These are phyloP conservation scores for Sphaerulina vaccinii DNA, from an alignment of 2,329 filamentous ascomycete species.

Conservation along the genomic window DNA sequence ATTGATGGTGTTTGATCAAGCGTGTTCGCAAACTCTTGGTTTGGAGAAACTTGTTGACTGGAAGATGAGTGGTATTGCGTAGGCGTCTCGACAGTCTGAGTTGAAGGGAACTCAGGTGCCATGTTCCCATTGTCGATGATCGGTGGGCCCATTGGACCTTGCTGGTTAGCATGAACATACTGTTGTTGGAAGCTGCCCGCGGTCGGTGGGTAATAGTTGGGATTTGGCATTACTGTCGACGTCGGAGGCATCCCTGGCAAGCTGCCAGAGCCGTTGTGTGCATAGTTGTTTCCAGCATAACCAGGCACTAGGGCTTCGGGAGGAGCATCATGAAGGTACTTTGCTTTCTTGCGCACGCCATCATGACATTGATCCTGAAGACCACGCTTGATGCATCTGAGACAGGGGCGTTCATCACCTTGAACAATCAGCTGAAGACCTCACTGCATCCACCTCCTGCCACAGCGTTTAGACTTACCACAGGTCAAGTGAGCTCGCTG, in stretches of 20 bases:
- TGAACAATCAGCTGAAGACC: slow-evolving; percentile 22
- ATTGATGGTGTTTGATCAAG: slow-evolving; percentile 44
- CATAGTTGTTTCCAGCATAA: slow-evolving; percentile 67
- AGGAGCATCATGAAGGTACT: slow-evolving; percentile 95
- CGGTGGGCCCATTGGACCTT: slow-evolving; percentile 42
- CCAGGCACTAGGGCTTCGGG: slow-evolving; percentile 87
- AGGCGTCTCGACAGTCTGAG: slow-evolving; percentile 60
- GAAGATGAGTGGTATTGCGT: slow-evolving; percentile 65
- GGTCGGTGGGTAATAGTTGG: slow-evolving; percentile 47
- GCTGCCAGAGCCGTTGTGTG: slow-evolving; percentile 27
- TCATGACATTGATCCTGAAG: slow-evolving; percentile 91
- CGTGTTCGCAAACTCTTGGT: slow-evolving; percentile 49
- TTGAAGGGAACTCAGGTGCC: slow-evolving; percentile 57
- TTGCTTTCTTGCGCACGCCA: slow-evolving; percentile 96
- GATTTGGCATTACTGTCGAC: slow-evolving; percentile 29
- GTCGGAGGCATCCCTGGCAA: slow-evolving; percentile 25
- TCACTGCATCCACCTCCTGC: not conserved
- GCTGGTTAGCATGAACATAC: slow-evolving; percentile 33
- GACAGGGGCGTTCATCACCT: slow-evolving; percentile 95
- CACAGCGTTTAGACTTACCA: slow-evolving; percentile 63
- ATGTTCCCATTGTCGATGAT: slow-evolving; percentile 42
- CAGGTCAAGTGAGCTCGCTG: slow-evolving; percentile 97
- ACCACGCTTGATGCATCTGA: slow-evolving; percentile 89
- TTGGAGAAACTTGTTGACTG: slow-evolving; percentile 49
- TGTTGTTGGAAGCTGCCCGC: slow-evolving; percentile 43